Conservation (phyloP, 176 grass and related monocot species). For the Eleusine coracana region DNA sequence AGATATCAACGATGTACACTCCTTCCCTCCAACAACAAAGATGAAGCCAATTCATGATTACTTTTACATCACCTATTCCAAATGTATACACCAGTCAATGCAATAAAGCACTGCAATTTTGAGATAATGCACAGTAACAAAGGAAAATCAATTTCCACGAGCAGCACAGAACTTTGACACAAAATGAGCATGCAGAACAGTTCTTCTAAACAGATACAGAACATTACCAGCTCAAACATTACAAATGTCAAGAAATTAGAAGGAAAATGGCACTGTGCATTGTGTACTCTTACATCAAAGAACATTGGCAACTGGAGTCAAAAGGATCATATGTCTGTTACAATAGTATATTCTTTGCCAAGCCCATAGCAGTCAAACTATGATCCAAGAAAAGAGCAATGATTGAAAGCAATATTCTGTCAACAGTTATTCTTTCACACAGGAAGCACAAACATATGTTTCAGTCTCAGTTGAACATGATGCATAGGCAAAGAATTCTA, state of each 20-base stretch:
- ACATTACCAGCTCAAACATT: background rate
- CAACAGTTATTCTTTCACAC: slow-evolving; percentile 14
- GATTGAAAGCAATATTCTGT: background rate
- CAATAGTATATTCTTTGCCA: background rate
- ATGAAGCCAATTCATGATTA: slow-evolving; percentile 7
- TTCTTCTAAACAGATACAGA: slow-evolving; percentile 10
- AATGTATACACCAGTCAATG: slow-evolving; percentile 9
- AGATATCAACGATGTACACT: background rate
- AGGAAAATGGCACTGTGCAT: background rate
- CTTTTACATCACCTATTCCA: slow-evolving; percentile 9
- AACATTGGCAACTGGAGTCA: background rate
- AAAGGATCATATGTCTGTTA: background rate
- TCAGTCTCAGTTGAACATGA: slow-evolving; percentile 19
- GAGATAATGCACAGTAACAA: background rate
- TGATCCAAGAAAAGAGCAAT: slow-evolving; percentile 17
- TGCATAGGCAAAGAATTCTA: slow-evolving; percentile 2
- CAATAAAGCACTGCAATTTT: slow-evolving; percentile 10
- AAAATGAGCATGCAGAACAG: background rate
- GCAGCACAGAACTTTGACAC: background rate
- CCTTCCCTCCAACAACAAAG: slow-evolving; percentile 18
- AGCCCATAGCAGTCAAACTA: background rate
- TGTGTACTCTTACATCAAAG: background rate
- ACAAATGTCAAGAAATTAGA: background rate
- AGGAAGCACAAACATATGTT: background rate
- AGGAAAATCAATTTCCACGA: background rate